Base-by-base conservation (phyloP, 495 filamentous ascomycete species). In the Penicillium alfredii region DNA sequence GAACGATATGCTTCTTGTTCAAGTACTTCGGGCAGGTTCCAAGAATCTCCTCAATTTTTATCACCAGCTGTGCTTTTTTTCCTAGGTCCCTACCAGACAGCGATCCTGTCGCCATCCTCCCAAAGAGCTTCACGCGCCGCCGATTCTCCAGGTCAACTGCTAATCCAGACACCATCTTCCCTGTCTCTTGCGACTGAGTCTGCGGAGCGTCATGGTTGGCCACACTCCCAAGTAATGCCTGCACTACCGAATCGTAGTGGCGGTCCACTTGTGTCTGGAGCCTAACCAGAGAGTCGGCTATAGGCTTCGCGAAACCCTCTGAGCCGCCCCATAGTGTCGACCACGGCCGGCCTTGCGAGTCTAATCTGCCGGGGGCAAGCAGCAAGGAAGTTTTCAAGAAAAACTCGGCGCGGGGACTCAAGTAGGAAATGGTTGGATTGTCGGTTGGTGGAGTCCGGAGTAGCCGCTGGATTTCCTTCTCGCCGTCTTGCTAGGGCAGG, bases 21-120 rank as follows among this genome's bases (percentile, higher is more conserved):
- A 92, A 44, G 44, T 93, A 90, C 61, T 90, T 93, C 0, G 86
- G 86, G 50, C 85, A 90, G 42, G 88, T 89, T 8, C 72, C 80
- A 20, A 92, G 51, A 53, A 73, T 80, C 47, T 82, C 80, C 36
- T 82, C 72, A 38, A 89, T 74, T 21, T 69, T 64, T 16, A 86
- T 64, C 4, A 74, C 73, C 9, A 89, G 40, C 47, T 88, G 80
- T n/a, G 78, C 60, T 33, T 84, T 68, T 3, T 61, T 45, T 28
- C 45, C 51, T 14, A 43, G 17, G 3, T 34, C 47, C 13, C 24
- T 47, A 4, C 43, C 46, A n/a, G 41, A 38, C 8, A 80, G 44
- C 0, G 71, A 70, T 16, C 78, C 81, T 9, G 74, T 71, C 10
- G 81, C 53, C 66, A 81, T 74, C 26, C 67, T 63, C 3, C 84